A percentile compares a stretch with the other conserved stretches of the same genome.
Conservation (phyloP, 2,329 filamentous ascomycete species). For the Aspergillus neoniger region DNA sequence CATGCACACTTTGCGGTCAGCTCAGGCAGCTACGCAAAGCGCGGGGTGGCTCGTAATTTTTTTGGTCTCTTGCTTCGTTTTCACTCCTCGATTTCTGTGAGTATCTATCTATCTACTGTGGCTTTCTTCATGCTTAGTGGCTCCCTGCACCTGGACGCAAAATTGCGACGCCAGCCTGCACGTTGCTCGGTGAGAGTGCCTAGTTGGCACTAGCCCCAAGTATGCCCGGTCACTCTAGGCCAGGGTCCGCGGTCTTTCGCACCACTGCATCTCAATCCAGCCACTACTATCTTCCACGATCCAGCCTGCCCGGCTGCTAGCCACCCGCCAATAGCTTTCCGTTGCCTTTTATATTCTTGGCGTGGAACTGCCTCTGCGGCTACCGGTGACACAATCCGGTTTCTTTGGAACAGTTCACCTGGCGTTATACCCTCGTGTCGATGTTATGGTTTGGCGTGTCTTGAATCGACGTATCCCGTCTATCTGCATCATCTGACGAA, state of each 20-base stretch:
- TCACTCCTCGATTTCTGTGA: neutral
- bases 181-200: neutral
- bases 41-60: neutral
- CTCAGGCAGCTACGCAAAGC: constrained; percentile 3
- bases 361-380: neutral
- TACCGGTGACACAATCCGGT: neutral
- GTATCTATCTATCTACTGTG: neutral
- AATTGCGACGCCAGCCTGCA: neutral
- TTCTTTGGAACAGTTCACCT: neutral
- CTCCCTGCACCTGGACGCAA: neutral
- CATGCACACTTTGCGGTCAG: neutral
- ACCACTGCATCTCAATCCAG: neutral
- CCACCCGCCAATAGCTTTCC: neutral
- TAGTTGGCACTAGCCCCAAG: neutral
- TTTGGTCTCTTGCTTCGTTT: neutral
- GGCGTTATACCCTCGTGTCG: neutral
- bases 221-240: neutral
- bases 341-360: neutral
- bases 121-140: neutral
- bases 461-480: neutral
- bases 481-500: neutral
- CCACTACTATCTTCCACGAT: neutral
- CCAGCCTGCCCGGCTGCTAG: neutral
- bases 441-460: neutral
- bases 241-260: neutral